Conservation (phyloP, 139 green algal species). For the Auxenochlorella pyrenoidosa region DNA sequence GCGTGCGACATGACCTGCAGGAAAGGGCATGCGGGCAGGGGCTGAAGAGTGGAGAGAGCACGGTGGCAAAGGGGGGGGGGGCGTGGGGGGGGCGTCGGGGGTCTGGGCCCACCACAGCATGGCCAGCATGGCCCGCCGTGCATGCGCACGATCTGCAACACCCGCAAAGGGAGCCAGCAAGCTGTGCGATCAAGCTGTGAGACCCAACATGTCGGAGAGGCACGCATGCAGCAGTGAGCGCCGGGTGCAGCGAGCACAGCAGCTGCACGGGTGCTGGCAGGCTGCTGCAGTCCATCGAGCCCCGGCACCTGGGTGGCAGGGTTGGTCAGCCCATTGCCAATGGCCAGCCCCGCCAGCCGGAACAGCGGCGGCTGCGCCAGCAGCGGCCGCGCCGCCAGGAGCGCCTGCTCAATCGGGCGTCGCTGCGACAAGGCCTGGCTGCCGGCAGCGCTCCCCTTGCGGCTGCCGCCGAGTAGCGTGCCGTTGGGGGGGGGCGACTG, state of each 20-base stretch:
- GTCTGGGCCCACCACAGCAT: not conserved
- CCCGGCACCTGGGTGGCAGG: constrained; percentile 77
- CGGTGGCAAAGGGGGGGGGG: not conserved
- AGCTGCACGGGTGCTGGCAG: no score
- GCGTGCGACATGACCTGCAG: constrained; percentile 64
- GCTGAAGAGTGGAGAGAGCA: no score
- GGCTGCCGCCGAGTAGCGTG: not conserved
- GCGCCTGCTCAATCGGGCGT: constrained; percentile 6
- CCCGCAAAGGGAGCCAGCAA: no score
- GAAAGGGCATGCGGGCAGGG: not conserved
- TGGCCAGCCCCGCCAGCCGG: constrained; percentile 72
- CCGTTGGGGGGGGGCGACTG: not conserved
- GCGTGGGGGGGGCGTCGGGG: not conserved
- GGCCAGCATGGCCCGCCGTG: no score
- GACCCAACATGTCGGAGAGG: no score
- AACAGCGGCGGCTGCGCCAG: constrained; percentile 42
- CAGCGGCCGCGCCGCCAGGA: not conserved
- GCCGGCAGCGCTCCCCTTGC: no score
- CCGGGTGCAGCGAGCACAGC: not conserved
- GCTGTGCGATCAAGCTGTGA: no score
- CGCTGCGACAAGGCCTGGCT: not conserved
- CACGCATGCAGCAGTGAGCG: no score
- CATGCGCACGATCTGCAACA: no score
- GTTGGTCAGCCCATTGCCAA: constrained; percentile 92
- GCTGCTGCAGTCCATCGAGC: no score